A percentile compares a stretch with the other conserved stretches of the same genome.
These are phyloP conservation scores for Globisporangium alternatum DNA, from an alignment of 352 stramenopile genomes.

Conservation along the genomic window DNA sequence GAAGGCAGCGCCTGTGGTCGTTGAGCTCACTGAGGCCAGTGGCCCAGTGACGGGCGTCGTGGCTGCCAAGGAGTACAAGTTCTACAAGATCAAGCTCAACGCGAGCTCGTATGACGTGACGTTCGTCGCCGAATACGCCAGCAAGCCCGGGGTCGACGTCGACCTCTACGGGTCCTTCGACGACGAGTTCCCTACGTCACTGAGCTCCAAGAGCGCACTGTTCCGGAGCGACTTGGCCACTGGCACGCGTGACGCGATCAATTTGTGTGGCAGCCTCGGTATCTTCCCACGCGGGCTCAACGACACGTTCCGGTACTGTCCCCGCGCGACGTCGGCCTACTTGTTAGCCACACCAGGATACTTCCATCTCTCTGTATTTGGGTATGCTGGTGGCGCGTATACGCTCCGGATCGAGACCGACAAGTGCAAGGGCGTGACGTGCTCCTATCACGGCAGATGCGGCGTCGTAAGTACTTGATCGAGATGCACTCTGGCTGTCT, in stretches of 20 bases:
- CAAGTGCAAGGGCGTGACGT: constrained; percentile 61
- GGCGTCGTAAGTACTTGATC: constrained; percentile 36
- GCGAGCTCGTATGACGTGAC: constrained; percentile 71
- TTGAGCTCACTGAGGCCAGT: constrained; percentile 26
- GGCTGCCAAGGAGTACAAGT: constrained; percentile 56
- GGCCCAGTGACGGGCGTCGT: constrained; percentile 25
- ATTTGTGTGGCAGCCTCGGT: constrained; percentile 64
- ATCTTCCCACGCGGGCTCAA: constrained; percentile 58
- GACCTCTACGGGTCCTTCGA: constrained; percentile 79
- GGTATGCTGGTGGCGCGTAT: constrained; percentile 38
- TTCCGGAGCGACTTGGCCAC: constrained; percentile 56
- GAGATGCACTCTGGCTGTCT: background rate
- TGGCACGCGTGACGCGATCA: constrained; percentile 47
- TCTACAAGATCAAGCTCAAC: constrained; percentile 60
- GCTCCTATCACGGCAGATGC: constrained; percentile 55
- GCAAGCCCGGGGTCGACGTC: constrained; percentile 29
- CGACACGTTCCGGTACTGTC: constrained; percentile 56
- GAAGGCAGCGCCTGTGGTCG: constrained; percentile 19
- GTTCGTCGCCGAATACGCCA: constrained; percentile 44
- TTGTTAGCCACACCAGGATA: constrained; percentile 52
- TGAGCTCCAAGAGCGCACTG: constrained; percentile 37
- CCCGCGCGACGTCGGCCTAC: constrained; percentile 46
- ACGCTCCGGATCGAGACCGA: constrained; percentile 53
- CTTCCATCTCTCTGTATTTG: constrained; percentile 72
- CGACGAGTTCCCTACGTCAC: constrained; percentile 47